Percentiles rank a stretch among this genome's conserved stretches.
phyloP scores from a whole-genome alignment of 139 green algal genomes.

The Bryopsis sp. region DNA sequence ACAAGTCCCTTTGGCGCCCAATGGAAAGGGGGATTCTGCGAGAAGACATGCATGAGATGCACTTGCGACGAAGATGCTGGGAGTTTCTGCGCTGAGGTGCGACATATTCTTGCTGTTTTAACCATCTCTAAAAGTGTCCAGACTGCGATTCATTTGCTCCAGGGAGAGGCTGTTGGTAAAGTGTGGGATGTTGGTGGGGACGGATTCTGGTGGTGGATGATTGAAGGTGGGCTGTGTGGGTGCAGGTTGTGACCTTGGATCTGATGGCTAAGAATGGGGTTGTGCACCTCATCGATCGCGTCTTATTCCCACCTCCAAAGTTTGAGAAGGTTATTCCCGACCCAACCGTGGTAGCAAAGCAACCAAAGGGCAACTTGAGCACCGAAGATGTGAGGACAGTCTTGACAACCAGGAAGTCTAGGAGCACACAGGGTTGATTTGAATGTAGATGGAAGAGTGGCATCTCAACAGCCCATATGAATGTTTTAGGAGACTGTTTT shows the following conservation, averaged over 20 bases:
- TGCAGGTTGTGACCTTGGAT: conserved; percentile 28
- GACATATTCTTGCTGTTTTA: too few species aligned
- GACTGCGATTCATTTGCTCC: too few species aligned
- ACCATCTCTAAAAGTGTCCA: too few species aligned
- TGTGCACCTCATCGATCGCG: conserved; percentile 46
- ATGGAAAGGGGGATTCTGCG: conserved; percentile 56
- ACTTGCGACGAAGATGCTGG: conserved; percentile 33
- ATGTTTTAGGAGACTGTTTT: too few species aligned
- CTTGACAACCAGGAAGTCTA: too few species aligned
- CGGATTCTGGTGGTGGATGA: background rate
- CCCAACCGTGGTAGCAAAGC: background rate
- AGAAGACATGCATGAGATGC: conserved; percentile 47
- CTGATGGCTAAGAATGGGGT: conserved; percentile 43
- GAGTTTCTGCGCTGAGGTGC: conserved; percentile 30
- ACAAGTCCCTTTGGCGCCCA: conserved; percentile 38
- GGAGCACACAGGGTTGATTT: too few species aligned
- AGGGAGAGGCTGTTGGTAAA: too few species aligned
- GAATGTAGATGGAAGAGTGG: too few species aligned
- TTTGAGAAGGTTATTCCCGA: conserved; percentile 27
- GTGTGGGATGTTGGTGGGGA: too few species aligned
- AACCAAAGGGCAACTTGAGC: too few species aligned
- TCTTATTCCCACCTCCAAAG: conserved; percentile 44
- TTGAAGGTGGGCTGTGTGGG: background rate
- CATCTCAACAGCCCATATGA: too few species aligned
- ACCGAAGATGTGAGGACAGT: too few species aligned